Base-by-base conservation (phyloP, 2,329 filamentous ascomycete species). In the Fusarium acutatum region DNA sequence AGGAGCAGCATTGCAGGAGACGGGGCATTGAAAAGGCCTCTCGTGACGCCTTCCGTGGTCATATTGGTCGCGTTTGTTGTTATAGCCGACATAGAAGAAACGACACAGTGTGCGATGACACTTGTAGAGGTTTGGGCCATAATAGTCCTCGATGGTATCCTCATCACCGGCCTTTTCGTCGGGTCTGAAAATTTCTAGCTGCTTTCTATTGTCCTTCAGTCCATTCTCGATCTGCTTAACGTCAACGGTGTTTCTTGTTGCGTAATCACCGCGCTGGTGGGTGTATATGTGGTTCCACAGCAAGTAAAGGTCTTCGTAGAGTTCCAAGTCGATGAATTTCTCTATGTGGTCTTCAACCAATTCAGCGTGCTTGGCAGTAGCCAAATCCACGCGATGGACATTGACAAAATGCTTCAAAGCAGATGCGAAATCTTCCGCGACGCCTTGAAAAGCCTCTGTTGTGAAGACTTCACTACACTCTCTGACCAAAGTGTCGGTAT, bases 211-310 rank as follows among this genome's bases (percentile, higher is more conserved):
- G 2, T 61, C 46, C 1, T 38, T 12, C 0, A 67, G 26, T 1
- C 40, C 63, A 2, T 26, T 6, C 6, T 67, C 65, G 3, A 67
- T 53, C 1, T 34, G 7, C 2, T 14, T 3, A 1, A 67, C 11
- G 0, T 35, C 65, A 15, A 67, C 60, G 0, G 40, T 35, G 18
- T 67, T 67, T 2, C 63, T 30, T 6, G 13, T 26, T 1, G 28
- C 5, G 7, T 67, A 67, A 5, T 67, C 63, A 5, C 65, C 65
- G 3, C 35, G 22, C 9, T 67, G 65, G 6, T 67, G 65, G 17
- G 65, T 67, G 3, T 53, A 67, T 10, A 67, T 67, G 3, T 67
- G 65, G 0, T 67, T 67, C 65, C 63, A 67, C 14, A 67, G 8
- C 3, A 54, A 2, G 0, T 32, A 1, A 4, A 67, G 35, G 0